Base-by-base conservation (phyloP, 2,329 filamentous ascomycete species). In the Nemania serpens region DNA sequence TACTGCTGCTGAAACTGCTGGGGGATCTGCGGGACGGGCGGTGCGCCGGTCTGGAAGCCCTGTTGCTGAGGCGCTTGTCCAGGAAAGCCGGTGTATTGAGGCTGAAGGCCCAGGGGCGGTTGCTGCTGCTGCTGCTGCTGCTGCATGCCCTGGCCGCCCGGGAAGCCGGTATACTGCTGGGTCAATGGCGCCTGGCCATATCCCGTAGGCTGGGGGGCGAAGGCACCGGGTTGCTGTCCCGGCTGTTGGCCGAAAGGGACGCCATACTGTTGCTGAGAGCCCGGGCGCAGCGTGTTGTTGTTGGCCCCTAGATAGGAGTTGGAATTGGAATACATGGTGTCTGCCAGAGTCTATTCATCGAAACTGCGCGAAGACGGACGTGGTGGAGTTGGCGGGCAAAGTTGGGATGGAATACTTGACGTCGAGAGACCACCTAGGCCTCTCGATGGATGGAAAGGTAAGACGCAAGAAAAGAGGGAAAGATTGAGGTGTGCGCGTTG, bases 271-370 rank as follows among this genome's bases (percentile, higher is more conserved):
- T 82, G 86, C 72, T 84, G 87, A 66, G 82, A 82, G 66, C 85
- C 84, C 55, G 90, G 90, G 62, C 88, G 90, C 75, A 89, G 86
- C 81, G 83, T 89, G 46, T 48, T 48, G 74, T 88, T 91, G 76
- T 84, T 85, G 79, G 88, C 90, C 77, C 92, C 92, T 72, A 96
- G 79, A 77, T 89, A 97, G 66, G 91, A 88, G 81, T 91, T 96
- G 68, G 91, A 91, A 75, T 89, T 91, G 68, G 92, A 95, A 80
- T 91, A 98, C 94, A 97, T 97, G 25, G 25, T 29, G 25, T 78
- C 48, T 66, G 17, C 55, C 47, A 52, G 45, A 33, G 33, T 59
- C 53, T 46, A 33, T 17, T 60, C 58, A 56, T 58, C 48, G 56
- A 67, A 59, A 39, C 12, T 13, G 36, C 3, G 4, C 11, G 11